Evolutionary conservation across 2,329 filamentous ascomycete species (phyloP).

Genomic region (Albophoma yamanashiensis): DNA sequence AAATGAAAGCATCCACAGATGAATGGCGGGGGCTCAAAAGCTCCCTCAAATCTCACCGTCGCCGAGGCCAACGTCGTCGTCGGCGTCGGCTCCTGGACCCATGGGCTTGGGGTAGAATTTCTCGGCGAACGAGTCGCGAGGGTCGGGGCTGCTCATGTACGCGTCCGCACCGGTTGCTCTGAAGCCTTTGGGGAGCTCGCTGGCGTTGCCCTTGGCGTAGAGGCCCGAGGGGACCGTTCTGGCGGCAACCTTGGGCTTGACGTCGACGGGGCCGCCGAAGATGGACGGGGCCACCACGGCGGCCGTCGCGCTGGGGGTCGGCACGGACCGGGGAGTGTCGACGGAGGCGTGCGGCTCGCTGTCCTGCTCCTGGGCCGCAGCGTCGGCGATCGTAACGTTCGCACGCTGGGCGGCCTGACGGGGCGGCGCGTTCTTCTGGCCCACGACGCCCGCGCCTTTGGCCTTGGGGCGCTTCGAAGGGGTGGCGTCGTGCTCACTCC

Average conservation of each 20-base stretch:
- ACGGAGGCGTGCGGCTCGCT: slow-evolving; percentile 16
- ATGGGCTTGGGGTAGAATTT: not conserved
- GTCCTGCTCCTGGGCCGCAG: slow-evolving; percentile 14
- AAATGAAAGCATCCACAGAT: not conserved
- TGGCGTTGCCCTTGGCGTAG: not conserved
- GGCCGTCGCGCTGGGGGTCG: not conserved
- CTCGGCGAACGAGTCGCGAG: not conserved
- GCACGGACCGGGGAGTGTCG: slow-evolving; percentile 4
- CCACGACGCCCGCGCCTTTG: slow-evolving; percentile 13
- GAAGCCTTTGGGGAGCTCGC: slow-evolving; percentile 1
- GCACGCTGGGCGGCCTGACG: slow-evolving; percentile 21
- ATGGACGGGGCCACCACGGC: slow-evolving; percentile 1
- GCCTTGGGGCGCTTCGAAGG: slow-evolving; percentile 23
- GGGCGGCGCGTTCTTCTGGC: slow-evolving; percentile 14
- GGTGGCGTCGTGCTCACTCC: slow-evolving; percentile 22
- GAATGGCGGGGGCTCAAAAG: not conserved
- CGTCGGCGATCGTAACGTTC: slow-evolving; percentile 21
- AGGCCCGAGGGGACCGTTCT: no score
- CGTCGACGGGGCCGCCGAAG: not conserved
- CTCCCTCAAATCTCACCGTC: slow-evolving; percentile 25
- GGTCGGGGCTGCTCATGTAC: slow-evolving; percentile 1
- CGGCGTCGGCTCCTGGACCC: slow-evolving; percentile 3
- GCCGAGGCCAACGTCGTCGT: slow-evolving; percentile 12
- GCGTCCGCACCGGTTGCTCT: slow-evolving; percentile 4
- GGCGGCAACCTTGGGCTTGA: not conserved